Evolutionary conservation across 192 early-diverging fungal genomes (phyloP).

Genomic region (Mortierella hygrophila): DNA sequence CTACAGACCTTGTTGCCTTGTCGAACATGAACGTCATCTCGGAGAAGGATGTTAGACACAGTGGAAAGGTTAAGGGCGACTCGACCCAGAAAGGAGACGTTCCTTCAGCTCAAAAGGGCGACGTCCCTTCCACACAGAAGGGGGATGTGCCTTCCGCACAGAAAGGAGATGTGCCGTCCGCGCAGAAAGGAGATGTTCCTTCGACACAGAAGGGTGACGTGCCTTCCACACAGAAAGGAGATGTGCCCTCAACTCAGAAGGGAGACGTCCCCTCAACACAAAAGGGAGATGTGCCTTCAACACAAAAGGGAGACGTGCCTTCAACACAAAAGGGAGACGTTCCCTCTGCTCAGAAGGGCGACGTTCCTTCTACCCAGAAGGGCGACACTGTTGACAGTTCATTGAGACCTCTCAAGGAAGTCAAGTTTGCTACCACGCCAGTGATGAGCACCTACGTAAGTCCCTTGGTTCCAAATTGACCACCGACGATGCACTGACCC

Average conservation of each 20-base stretch:
- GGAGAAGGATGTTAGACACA: slow-evolving; percentile 68
- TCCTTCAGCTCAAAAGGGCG: slow-evolving; percentile 35
- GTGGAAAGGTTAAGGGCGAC: slow-evolving; percentile 57
- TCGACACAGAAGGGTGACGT: slow-evolving; percentile 54
- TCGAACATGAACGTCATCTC: slow-evolving; percentile 92
- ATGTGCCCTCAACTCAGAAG: slow-evolving; percentile 33
- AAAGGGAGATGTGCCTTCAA: slow-evolving; percentile 47
- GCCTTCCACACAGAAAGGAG: slow-evolving; percentile 43
- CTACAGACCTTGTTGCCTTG: slow-evolving; percentile 80
- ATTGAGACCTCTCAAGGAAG: slow-evolving; percentile 74
- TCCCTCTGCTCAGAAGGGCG: slow-evolving; percentile 48
- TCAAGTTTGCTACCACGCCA: slow-evolving; percentile 91
- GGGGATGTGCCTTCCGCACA: slow-evolving; percentile 44
- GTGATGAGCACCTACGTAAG: slow-evolving; percentile 94
- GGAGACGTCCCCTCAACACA: slow-evolving; percentile 49
- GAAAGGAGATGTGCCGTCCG: slow-evolving; percentile 44
- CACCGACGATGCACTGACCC: not conserved
- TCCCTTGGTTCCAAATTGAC: slow-evolving; percentile 1
- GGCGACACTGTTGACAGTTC: slow-evolving; percentile 20
- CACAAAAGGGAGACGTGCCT: slow-evolving; percentile 47
- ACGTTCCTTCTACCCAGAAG: slow-evolving; percentile 35
- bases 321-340: slow-evolving; percentile 55
- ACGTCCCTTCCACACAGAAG: slow-evolving; percentile 38
- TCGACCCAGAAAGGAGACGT: slow-evolving; percentile 26
- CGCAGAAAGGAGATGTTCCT: slow-evolving; percentile 45